Evolutionary conservation across 345 rosid genomes (phyloP).

Genomic region (Raphanus sativus): DNA sequence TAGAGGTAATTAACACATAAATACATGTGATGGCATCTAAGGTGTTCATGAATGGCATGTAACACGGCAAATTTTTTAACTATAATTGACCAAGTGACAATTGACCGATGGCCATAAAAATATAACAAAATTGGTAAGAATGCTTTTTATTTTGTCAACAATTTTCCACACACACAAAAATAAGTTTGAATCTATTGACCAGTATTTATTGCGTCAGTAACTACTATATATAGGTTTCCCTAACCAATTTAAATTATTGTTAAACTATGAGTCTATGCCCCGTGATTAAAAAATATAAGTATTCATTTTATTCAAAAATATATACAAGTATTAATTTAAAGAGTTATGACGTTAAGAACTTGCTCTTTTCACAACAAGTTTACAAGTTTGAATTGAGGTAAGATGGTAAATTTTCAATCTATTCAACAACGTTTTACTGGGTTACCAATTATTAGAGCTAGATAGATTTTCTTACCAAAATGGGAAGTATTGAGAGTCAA

Average conservation of each 20-base stretch:
- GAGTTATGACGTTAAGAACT: not conserved
- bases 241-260: not conserved
- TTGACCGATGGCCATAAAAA: not conserved
- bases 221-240: not conserved
- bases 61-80: not conserved
- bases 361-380: not conserved
- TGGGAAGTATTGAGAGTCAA: too few relatives aligned
- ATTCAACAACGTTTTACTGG: not conserved
- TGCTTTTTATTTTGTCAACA: not conserved
- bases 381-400: not conserved
- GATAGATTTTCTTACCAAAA: not conserved
- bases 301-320: not conserved
- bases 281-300: not conserved
- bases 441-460: not conserved
- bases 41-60: not conserved
- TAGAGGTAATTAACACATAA: not conserved
- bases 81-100: not conserved
- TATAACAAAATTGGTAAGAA: not conserved
- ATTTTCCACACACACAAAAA: not conserved
- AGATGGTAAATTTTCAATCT: not conserved
- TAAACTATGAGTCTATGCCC: not conserved
- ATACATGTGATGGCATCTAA: not conserved
- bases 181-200: not conserved
- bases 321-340: not conserved
- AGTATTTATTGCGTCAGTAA: not conserved